Conservation (phyloP, 164 flowering plant genomes). For the Piper betle region DNA sequence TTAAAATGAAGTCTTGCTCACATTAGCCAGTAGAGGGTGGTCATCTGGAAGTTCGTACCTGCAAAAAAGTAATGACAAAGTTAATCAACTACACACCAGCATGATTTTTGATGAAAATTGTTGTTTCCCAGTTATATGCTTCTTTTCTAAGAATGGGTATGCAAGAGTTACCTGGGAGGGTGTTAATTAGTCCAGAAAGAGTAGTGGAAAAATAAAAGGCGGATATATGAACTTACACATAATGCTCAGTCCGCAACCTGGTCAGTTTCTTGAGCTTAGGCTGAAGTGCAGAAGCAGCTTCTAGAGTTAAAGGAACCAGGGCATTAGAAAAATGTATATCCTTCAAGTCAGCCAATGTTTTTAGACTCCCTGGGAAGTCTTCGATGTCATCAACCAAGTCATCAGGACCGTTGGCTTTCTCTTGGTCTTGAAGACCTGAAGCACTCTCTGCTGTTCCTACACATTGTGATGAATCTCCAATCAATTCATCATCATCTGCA, state of each 20-base stretch:
- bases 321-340: conserved; percentile 66
- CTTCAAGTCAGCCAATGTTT: conserved; percentile 58
- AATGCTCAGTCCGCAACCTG: conserved; percentile 59
- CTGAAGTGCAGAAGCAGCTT: conserved; percentile 40
- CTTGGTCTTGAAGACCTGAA: background rate
- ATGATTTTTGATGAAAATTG: background rate
- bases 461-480: background rate
- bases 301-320: conserved; percentile 37
- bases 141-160: background rate
- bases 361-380: conserved; percentile 47
- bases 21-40: conserved; percentile 74
- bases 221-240: conserved; percentile 15
- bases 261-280: conserved; percentile 42
- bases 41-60: conserved; percentile 93
- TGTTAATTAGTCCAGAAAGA: too few species aligned
- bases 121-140: background rate
- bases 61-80: conserved; percentile 14
- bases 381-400: conserved; percentile 64
- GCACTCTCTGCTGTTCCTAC: background rate
- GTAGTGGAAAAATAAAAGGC: background rate
- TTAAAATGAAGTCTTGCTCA: conserved; percentile 18
- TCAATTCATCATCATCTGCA: conserved; percentile 47
- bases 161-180: background rate
- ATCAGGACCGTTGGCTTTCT: conserved; percentile 36
- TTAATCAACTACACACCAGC: background rate